Evolutionary conservation across 768 basidiomycete species (phyloP), one percentile per base, ranked within the genome.

Genomic region (Podaxis sp.): DNA sequence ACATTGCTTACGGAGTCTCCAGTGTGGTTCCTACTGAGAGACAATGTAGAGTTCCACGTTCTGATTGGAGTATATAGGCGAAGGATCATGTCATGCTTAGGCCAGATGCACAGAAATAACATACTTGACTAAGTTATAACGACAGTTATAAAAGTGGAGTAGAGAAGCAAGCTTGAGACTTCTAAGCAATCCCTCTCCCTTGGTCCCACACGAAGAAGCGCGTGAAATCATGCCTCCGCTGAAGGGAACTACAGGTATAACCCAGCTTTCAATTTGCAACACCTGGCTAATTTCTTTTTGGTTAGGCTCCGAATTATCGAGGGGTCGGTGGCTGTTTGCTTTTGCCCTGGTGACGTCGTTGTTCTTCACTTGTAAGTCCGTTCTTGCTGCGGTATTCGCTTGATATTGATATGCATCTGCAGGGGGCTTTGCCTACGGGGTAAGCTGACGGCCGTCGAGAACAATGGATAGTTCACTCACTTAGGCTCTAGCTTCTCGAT

Each of bases 361-460:
- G 35, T 90, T 90, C 78, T 90, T 90, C 72, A 86, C 88, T 28
- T 88, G 86, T 85, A 64, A 64, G 82, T 71, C 37, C 6, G 13
- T 40, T 32, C 58, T 51, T 25, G 5, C 23, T 42, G 16, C 56
- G 27, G 36, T 48, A 36, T 25, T 25, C 42, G 23, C 32, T 40
- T 35, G 28, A 50, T 18, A 59, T 42, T 23, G 58, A 42, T 10
- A 54, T 44, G 46, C 38, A 23, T 38, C n/a, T 37, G 32, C 56
- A 80, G 84, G 85, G 86, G 87, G 86, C 0, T 88, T 88, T 70
- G 82, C 87, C 5, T 86, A 88, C 61, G 86, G 86, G 37, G 82
- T 85, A 69, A 66, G 82, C 58, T 27, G 52, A 2, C 23, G 62
- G 35, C 64, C 11, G 21, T 47, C 16, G 6, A 5, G 35, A 9